A percentile compares a stretch with the other conserved stretches of the same genome.
Conservation (phyloP, 2,329 filamentous ascomycete genomes). For the Diaporthe caulivora region DNA sequence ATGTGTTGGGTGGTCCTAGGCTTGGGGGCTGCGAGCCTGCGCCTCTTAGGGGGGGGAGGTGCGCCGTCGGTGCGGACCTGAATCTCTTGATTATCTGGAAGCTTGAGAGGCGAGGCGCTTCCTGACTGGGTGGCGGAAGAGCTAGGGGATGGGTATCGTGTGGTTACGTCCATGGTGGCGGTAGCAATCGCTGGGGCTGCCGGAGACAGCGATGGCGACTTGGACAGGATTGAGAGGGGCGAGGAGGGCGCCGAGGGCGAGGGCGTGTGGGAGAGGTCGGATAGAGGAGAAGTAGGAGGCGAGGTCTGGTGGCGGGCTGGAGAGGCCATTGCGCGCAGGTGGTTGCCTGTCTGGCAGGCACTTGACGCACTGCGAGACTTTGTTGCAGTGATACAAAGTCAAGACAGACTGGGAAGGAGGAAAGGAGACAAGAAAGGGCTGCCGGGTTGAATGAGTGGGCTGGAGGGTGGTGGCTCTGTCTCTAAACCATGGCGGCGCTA, state of each 20-base stretch:
- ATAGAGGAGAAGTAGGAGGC: constrained; percentile 67
- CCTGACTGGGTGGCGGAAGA: constrained; percentile 60
- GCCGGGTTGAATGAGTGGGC: constrained; percentile 12
- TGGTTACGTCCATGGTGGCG: constrained; percentile 51
- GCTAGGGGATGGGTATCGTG: constrained; percentile 67
- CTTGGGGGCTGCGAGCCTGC: constrained; percentile 70
- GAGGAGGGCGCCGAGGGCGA: constrained; percentile 61
- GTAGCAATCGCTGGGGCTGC: constrained; percentile 33
- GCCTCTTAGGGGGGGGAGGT: constrained; percentile 78
- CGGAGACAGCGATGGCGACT: constrained; percentile 63
- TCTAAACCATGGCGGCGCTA: constrained; percentile 32
- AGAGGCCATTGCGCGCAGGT: constrained; percentile 35
- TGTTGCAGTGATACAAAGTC: constrained; percentile 18
- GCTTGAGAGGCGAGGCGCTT: constrained; percentile 64
- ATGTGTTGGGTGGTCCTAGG: constrained; percentile 86
- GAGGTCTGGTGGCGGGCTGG: constrained; percentile 48
- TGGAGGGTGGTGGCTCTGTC: constrained; percentile 28
- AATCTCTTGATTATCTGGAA: constrained; percentile 53
- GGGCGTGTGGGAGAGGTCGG: constrained; percentile 64
- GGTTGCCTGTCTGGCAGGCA: constrained; percentile 28
- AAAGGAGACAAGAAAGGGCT: constrained; percentile 28
- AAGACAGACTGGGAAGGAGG: constrained; percentile 25
- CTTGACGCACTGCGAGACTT: constrained; percentile 20
- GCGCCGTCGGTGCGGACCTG: constrained; percentile 66
- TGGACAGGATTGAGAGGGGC: constrained; percentile 66